Base-by-base conservation (phyloP, 2,329 filamentous ascomycete genomes). In the Hypoxylon sp. region DNA sequence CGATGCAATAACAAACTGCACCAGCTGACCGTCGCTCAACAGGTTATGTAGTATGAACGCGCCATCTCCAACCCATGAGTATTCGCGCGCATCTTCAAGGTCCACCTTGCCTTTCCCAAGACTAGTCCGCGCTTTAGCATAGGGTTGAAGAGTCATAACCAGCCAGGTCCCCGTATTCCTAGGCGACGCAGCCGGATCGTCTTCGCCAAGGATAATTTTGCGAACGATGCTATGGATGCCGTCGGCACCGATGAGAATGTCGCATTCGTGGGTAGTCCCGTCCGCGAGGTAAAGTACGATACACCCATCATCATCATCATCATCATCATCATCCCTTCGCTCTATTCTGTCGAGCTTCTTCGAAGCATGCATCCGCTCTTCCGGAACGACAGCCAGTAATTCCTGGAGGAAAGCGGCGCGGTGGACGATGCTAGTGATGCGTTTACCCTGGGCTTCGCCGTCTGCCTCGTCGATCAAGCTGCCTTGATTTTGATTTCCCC, bases 211-310 rank as follows among this genome's bases (percentile, higher is more conserved):
- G 22, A 81, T 75, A 9, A 80, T 59, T 60, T 80, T 77, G 6
- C 81, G 75, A 1, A 81, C 78, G 26, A 72, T 75, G 29, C 80
- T 81, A 33, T 79, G 78, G 5, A 82, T 78, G 14, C 81, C 80
- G 55, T 83, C 81, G 5, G 79, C 80, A 1, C 79, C 80, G 44
- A 82, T 71, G 14, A 82, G 75, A n/a, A 81, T 68, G 59, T 83
- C 79, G 17, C 78, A 76, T 8, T 73, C 71, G 39, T 74, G 69
- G 2, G 64, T 72, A 5, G 62, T 72, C 0, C 66, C 69, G 26
- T 75, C 73, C 1, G 69, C 50, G 46, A 76, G 75, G 39, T 62
- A 13, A 0, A 76, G 60, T 1, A 53, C 69, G 3, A 73, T 1
- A 22, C 42, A 44, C n/a, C 58, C 19, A 22, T 22, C 19, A 22